These are phyloP conservation scores for Alternaria novae-zelandiae DNA, from an alignment of 2,329 filamentous ascomycete species.

Conservation along the genomic window DNA sequence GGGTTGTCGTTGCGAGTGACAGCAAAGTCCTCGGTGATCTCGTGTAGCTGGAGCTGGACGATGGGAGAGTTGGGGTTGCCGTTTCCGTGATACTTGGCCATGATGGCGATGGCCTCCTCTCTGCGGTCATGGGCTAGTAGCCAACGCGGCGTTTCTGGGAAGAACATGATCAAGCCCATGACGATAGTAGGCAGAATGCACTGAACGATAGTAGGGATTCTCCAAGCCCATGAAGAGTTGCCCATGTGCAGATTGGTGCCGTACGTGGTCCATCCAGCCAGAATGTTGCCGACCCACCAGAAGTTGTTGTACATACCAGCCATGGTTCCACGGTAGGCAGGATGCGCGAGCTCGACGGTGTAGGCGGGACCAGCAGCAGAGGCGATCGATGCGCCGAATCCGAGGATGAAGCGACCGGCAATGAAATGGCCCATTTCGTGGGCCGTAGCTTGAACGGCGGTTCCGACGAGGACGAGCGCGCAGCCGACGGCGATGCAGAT, in stretches of 20 bases:
- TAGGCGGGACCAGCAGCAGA: constrained; percentile 65
- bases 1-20: constrained; percentile 38
- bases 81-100: constrained; percentile 65
- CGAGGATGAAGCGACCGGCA: constrained; percentile 51
- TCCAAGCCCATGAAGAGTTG: constrained; percentile 60
- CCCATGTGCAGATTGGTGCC: constrained; percentile 46
- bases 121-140: constrained; percentile 61
- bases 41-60: constrained; percentile 46
- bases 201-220: constrained; percentile 47
- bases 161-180: constrained; percentile 54
- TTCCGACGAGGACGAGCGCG: constrained; percentile 59
- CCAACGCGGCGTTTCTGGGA: constrained; percentile 16
- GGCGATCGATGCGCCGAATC: constrained; percentile 61
- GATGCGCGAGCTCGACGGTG: constrained; percentile 66
- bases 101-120: constrained; percentile 63
- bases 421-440: constrained; percentile 60
- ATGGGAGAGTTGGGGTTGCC: constrained; percentile 47
- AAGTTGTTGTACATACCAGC: constrained; percentile 63
- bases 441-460: constrained; percentile 59
- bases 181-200: constrained; percentile 49
- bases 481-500: constrained; percentile 64
- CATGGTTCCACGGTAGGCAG: constrained; percentile 65
- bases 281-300: constrained; percentile 58
- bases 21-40: constrained; percentile 45
- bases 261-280: constrained; percentile 62